Percentiles rank a stretch among this genome's conserved stretches.
Evolutionary conservation across 2,329 filamentous ascomycete species (phyloP).

Genomic region (Nothophoma quercina): DNA sequence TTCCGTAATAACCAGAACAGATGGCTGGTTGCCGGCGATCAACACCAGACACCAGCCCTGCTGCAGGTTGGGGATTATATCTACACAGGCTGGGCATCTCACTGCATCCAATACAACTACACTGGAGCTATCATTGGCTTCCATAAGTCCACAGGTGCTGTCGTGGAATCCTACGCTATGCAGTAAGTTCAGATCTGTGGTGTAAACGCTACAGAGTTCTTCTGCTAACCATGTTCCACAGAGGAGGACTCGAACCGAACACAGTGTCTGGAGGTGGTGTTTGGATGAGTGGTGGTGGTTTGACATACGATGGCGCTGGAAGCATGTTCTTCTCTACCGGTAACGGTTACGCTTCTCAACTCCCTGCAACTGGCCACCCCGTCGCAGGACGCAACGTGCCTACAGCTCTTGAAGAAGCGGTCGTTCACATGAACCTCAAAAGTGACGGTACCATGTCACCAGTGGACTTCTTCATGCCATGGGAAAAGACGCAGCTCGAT

Average conservation of each 20-base stretch:
- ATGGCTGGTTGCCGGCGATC: constrained; percentile 58
- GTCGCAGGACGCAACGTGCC: constrained; percentile 56
- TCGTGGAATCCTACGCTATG: constrained; percentile 55
- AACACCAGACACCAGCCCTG: constrained; percentile 58
- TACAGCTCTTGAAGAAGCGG: constrained; percentile 58
- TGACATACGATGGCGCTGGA: constrained; percentile 57
- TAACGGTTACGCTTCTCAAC: constrained; percentile 59
- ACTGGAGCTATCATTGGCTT: constrained; percentile 60
- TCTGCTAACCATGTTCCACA: constrained; percentile 12
- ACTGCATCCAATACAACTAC: constrained; percentile 61
- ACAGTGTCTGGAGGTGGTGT: constrained; percentile 54
- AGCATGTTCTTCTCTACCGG: constrained; percentile 59
- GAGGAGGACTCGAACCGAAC: constrained; percentile 54
- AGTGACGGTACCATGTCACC: constrained; percentile 54
- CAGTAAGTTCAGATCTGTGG: background rate
- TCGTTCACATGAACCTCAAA: constrained; percentile 58
- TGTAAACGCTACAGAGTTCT: background rate
- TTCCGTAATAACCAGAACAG: constrained; percentile 57
- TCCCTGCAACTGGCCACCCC: constrained; percentile 49
- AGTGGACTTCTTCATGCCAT: constrained; percentile 61
- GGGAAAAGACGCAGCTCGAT: constrained; percentile 59
- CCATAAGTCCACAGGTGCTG: constrained; percentile 55
- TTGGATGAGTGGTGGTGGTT: constrained; percentile 61
- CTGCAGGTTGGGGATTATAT: constrained; percentile 57
- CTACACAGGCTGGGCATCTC: constrained; percentile 60